Evolutionary conservation across 352 stramenopile species (phyloP).

Genomic region (Bremia lactucae): DNA sequence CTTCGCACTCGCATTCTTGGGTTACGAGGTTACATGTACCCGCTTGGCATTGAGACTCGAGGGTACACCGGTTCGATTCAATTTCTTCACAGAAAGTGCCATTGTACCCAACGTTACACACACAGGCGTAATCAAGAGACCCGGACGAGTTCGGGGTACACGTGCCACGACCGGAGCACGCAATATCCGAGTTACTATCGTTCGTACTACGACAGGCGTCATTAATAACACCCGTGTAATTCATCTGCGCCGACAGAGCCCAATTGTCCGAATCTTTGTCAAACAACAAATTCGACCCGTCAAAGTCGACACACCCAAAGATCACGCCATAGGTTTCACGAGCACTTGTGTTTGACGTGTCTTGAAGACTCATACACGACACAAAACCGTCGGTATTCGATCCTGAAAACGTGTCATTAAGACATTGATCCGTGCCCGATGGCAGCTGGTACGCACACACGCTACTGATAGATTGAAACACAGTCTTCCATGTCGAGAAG

Average conservation of each 20-base stretch:
- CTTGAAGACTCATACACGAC: constrained; percentile 30
- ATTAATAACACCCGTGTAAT: constrained; percentile 46
- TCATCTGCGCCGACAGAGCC: constrained; percentile 39
- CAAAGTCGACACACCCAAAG: constrained; percentile 75
- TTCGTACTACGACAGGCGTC: constrained; percentile 53
- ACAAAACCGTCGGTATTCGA: constrained; percentile 19
- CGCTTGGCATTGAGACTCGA: constrained; percentile 49
- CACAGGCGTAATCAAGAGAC: constrained; percentile 49
- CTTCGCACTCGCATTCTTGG: constrained; percentile 53
- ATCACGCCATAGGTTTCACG: constrained; percentile 42
- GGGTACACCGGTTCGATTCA: constrained; percentile 57
- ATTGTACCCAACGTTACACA: constrained; percentile 68
- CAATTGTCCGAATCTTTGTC: constrained; percentile 36
- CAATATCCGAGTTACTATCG: constrained; percentile 48
- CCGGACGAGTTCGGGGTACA: constrained; percentile 31
- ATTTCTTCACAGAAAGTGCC: constrained; percentile 72
- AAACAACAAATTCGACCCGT: constrained; percentile 49
- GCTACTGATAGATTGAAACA: constrained; percentile 52
- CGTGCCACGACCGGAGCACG: constrained; percentile 67
- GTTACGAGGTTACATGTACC: constrained; percentile 52
- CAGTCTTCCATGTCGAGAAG: constrained; percentile 61
- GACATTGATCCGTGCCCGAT: constrained; percentile 31
- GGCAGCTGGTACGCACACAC: constrained; percentile 64
- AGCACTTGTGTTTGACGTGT: constrained; percentile 19
- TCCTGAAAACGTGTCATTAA: constrained; percentile 19